A percentile compares a stretch with the other conserved stretches of the same genome.
phyloP scores from a whole-genome alignment of 331 rosid genomes.

The Ulmus americana region DNA sequence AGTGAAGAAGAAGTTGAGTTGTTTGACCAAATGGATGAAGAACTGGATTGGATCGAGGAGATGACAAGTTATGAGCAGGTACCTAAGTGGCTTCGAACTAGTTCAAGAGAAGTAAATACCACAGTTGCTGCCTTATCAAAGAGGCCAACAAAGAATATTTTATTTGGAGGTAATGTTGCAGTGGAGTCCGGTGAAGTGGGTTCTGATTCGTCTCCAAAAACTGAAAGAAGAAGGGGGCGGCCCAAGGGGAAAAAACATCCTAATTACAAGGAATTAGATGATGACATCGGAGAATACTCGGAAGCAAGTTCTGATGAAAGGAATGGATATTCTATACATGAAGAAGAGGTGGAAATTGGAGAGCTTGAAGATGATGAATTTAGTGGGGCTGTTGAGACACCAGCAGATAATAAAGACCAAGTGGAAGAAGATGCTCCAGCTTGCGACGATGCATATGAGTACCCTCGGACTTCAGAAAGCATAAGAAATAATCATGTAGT shows the following conservation, averaged over 20 bases:
- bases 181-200: conserved; percentile 63
- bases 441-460: conserved; percentile 56
- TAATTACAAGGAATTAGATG: conserved; percentile 84
- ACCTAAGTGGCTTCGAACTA: conserved; percentile 93
- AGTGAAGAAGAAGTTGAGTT: conserved; percentile 85
- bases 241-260: conserved; percentile 77
- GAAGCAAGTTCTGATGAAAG: conserved; percentile 92
- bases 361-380: conserved; percentile 88
- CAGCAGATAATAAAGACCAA: conserved; percentile 54
- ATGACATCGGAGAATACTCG: conserved; percentile 74
- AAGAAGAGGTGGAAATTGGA: conserved; percentile 82
- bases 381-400: conserved; percentile 66
- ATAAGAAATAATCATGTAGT: conserved; percentile 48
- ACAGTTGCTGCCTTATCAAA: conserved; percentile 73
- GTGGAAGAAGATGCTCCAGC: conserved; percentile 58
- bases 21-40: conserved; percentile 98
- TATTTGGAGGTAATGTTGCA: conserved; percentile 49
- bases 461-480: conserved; percentile 54
- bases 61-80: conserved; percentile 79
- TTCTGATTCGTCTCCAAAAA: conserved; percentile 57
- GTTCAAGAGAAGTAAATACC: conserved; percentile 70
- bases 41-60: conserved; percentile 84
- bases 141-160: conserved; percentile 57
- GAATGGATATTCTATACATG: conserved; percentile 72
- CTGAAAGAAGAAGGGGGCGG: conserved; percentile 83